Evolutionary conservation across 2,329 filamentous ascomycete species (phyloP), one percentile per base, ranked within the genome.

Genomic region (Epichloe sylvatica): DNA sequence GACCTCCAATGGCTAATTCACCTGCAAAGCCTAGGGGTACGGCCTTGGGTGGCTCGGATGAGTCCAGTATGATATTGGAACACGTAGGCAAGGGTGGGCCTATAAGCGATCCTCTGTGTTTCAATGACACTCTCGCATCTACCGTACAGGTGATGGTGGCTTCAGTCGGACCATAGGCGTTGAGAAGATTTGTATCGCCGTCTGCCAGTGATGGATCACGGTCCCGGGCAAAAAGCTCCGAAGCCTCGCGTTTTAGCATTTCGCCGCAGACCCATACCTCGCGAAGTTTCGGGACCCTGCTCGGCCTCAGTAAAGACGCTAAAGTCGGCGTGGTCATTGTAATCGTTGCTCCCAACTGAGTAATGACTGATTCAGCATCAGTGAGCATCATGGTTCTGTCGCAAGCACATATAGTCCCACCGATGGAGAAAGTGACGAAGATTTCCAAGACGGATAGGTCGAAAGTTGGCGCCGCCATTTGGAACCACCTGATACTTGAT

Each of bases 361-460:
- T 60, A 12, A 60, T 44, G 3, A 57, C 58, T 13, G 45, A 48
- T 48, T 53, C 52, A 4, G 57, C 33, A 51, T 60, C 46, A 39
- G 57, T 51, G 44, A 67, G 50, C 1, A 57, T 65, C 9, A 65
- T 45, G 6, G 45, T 47, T 6, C 63, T 54, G 30, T 59, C 52
- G 5, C 61, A 64, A 13, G 61, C 62, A 53, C 64, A 67, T 6
- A 68, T 60, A 7, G 65, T 66, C 15, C 56, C 60, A 5, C 65
- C 65, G 36, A 73, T 74, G 48, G 76, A 76, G 80, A 85, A 88
- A 0, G 85, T 72, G 57, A 86, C 89, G 62, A 91, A 88, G 19
- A 90, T 87, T 57, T 91, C 86, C 59, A 90, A 89, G 0, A 90
- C 81, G 1, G 84, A 89, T 11, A 89, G 78, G 60, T 90, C 84